These are phyloP conservation scores for Fraxinus paxiana DNA, from an alignment of 305 asterid genomes.

Conservation along the genomic window DNA sequence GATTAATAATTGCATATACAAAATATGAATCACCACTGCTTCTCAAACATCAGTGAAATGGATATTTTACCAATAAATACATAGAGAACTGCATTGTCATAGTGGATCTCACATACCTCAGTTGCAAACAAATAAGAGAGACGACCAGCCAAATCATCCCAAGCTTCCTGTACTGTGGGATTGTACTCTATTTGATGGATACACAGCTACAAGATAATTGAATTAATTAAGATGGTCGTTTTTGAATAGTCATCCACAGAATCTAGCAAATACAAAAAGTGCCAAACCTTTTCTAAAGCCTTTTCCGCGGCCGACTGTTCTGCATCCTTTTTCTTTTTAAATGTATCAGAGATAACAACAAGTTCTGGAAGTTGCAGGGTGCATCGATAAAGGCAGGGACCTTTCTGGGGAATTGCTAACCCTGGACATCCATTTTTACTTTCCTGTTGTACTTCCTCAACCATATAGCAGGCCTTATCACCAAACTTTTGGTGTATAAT, in stretches of 20 bases:
- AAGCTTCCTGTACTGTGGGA: constrained; percentile 68
- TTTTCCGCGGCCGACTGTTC: constrained; percentile 90
- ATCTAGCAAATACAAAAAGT: constrained; percentile 15
- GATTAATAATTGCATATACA: neutral
- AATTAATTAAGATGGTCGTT: constrained; percentile 15
- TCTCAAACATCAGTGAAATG: neutral
- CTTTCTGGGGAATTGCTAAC: constrained; percentile 58
- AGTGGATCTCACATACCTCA: constrained; percentile 50
- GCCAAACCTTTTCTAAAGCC: constrained; percentile 72
- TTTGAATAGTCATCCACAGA: constrained; percentile 2
- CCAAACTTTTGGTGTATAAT: constrained; percentile 74
- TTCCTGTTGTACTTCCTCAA: constrained; percentile 74
- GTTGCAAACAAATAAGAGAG: constrained; percentile 57
- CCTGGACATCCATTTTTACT: constrained; percentile 62
- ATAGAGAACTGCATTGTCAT: neutral
- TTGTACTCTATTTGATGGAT: constrained; percentile 55
- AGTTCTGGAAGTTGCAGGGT: constrained; percentile 67
- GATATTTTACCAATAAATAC: neutral
- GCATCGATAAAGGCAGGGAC: constrained; percentile 73
- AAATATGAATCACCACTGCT: neutral
- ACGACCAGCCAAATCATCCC: constrained; percentile 64
- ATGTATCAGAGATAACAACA: constrained; percentile 61
- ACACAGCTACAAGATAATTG: constrained; percentile 53
- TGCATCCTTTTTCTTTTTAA: constrained; percentile 72
- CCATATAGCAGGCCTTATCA: constrained; percentile 56